phyloP scores from a whole-genome alignment of 2,329 filamentous ascomycete genomes.

The Pleoardoris graminearum region DNA sequence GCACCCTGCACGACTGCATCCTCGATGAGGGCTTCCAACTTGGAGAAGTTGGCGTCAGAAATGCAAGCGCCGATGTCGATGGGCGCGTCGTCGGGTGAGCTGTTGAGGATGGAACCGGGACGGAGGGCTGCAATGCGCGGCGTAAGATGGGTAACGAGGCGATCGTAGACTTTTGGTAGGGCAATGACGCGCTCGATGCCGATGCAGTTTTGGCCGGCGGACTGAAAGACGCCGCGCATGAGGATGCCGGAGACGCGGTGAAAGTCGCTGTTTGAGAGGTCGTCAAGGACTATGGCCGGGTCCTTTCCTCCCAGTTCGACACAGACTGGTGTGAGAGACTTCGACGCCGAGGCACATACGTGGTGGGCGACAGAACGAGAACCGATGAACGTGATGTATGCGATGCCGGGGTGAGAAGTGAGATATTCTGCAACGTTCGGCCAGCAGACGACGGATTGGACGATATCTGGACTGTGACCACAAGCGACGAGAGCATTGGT shows the following conservation, averaged over 20 bases:
- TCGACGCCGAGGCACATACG: slow-evolving; percentile 84
- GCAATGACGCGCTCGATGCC: slow-evolving; percentile 93
- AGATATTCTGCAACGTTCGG: slow-evolving; percentile 78
- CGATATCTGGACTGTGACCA: slow-evolving; percentile 77
- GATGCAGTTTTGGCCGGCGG: slow-evolving; percentile 95
- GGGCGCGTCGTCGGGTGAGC: slow-evolving; percentile 40
- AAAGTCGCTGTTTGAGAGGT: slow-evolving; percentile 66
- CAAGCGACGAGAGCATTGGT: slow-evolving; percentile 79
- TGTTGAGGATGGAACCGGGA: slow-evolving; percentile 69
- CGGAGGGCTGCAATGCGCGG: slow-evolving; percentile 75
- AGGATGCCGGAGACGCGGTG: slow-evolving; percentile 77
- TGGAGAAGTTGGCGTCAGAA: slow-evolving; percentile 73
- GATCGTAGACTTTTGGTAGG: slow-evolving; percentile 73
- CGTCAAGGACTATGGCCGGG: slow-evolving; percentile 85
- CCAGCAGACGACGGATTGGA: slow-evolving; percentile 88
- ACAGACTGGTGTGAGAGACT: slow-evolving; percentile 81
- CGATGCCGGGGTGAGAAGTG: slow-evolving; percentile 80
- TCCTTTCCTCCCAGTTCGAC: slow-evolving; percentile 96
- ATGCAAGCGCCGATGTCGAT: slow-evolving; percentile 90
- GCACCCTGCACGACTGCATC: slow-evolving; percentile 81
- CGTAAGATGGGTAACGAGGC: slow-evolving; percentile 69
- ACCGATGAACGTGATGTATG: slow-evolving; percentile 95
- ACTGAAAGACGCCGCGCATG: slow-evolving; percentile 92
- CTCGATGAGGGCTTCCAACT: slow-evolving; percentile 74
- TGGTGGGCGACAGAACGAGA: slow-evolving; percentile 83